phyloP scores from a whole-genome alignment of 805 yeast genomes.

The Nakazawaea wickerhamii region DNA sequence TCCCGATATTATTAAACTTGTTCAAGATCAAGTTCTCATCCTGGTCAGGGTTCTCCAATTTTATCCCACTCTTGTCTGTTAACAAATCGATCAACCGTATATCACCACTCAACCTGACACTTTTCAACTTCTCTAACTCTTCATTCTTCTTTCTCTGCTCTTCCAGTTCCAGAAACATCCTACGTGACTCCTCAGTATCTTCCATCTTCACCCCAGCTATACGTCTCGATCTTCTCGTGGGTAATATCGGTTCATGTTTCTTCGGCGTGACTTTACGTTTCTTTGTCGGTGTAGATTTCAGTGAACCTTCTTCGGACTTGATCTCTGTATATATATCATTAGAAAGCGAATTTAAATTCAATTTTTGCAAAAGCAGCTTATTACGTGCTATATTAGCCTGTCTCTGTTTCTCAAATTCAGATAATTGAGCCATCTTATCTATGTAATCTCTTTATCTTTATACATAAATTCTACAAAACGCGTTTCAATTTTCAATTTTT shows the following conservation, averaged over 20 bases:
- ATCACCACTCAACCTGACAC: conserved; percentile 60
- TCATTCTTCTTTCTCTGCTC: conserved; percentile 28
- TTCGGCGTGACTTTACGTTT: conserved; percentile 17
- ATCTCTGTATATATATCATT: conserved; percentile 47
- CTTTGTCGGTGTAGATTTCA: conserved; percentile 10
- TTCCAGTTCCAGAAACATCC: conserved; percentile 31
- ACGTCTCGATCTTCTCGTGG: conserved; percentile 73
- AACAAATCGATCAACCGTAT: conserved; percentile 56
- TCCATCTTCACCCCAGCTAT: conserved; percentile 67
- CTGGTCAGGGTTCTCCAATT: conserved; percentile 31
- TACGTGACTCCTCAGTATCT: conserved; percentile 35
- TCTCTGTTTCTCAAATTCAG: conserved; percentile 68
- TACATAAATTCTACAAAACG: not conserved
- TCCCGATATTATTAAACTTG: conserved; percentile 35
- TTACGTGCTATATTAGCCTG: conserved; percentile 81
- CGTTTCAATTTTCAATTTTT: not conserved
- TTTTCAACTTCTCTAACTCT: conserved; percentile 45
- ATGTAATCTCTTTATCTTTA: too few species aligned
- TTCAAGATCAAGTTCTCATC: conserved; percentile 24
- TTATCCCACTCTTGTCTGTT: conserved; percentile 25
- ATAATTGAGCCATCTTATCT: conserved; percentile 29
- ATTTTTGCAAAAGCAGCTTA: conserved; percentile 62
- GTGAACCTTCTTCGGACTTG: conserved; percentile 26
- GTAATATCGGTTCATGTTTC: conserved; percentile 33
- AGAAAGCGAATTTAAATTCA: conserved; percentile 60